phyloP scores from a whole-genome alignment of 2,329 filamentous ascomycete genomes.

The Colletotrichum sidae region DNA sequence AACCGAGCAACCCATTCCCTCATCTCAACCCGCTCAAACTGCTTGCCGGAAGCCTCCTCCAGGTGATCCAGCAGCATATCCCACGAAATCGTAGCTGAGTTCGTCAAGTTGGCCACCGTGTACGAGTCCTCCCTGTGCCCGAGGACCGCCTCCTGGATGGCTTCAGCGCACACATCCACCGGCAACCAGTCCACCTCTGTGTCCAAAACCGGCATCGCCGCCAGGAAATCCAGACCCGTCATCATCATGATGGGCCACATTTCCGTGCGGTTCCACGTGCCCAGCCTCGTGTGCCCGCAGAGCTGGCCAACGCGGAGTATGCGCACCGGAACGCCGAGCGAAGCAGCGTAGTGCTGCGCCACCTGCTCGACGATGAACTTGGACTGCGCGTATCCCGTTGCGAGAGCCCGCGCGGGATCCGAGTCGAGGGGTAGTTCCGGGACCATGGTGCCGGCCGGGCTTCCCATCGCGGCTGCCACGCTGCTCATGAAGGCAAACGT shows the following conservation, averaged over 20 bases:
- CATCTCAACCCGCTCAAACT: background rate
- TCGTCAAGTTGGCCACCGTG: constrained; percentile 1
- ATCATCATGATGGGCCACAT: constrained; percentile 34
- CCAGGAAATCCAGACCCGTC: background rate
- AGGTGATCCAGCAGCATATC: background rate
- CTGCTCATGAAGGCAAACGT: constrained; percentile 29
- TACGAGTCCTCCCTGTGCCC: background rate
- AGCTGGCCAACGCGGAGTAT: constrained; percentile 26
- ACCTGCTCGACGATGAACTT: constrained; percentile 27
- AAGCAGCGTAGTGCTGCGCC: constrained; percentile 7
- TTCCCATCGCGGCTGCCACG: constrained; percentile 28
- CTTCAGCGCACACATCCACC: constrained; percentile 18
- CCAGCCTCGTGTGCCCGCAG: constrained; percentile 1
- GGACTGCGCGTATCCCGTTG: constrained; percentile 29
- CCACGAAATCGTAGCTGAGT: constrained; percentile 10
- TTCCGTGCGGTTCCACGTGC: constrained; percentile 23
- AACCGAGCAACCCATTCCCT: constrained; percentile 7
- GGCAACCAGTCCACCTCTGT: constrained; percentile 27
- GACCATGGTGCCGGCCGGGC: background rate
- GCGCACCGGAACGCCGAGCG: background rate
- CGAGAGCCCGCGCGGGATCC: background rate
- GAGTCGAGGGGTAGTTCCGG: constrained; percentile 9
- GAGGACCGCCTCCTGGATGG: background rate
- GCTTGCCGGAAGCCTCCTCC: background rate
- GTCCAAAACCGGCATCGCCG: constrained; percentile 13